Conservation (phyloP, 1,139 yeast genomes). For the Geotrichum cucujoidarum region DNA sequence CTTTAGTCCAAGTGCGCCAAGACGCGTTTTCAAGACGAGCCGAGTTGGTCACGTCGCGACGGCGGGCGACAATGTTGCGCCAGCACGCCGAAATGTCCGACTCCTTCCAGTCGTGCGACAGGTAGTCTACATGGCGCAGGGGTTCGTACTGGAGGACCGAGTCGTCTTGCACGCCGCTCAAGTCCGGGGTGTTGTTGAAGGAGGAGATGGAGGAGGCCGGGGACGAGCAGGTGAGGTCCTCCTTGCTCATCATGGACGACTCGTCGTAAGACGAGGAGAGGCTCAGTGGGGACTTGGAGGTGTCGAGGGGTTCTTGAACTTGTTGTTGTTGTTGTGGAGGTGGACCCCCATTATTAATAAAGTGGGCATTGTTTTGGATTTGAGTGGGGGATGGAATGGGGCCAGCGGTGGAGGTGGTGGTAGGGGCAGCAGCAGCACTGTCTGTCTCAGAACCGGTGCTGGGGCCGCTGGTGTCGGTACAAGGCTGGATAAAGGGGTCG, state of each 20-base stretch:
- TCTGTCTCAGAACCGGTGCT: not conserved
- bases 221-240: conserved; percentile 2
- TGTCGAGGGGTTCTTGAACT: not conserved
- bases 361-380: not conserved
- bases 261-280: not conserved
- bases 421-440: not conserved
- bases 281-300: not conserved
- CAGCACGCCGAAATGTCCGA: conserved; percentile 88
- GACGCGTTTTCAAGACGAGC: conserved; percentile 74
- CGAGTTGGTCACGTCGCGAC: conserved; percentile 54
- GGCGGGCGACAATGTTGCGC: conserved; percentile 81
- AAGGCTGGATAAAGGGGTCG: conserved; percentile 56
- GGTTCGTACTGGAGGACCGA: conserved; percentile 77
- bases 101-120: conserved; percentile 94
- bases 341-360: not conserved
- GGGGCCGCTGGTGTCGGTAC: conserved; percentile 22
- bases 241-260: not conserved
- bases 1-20: conserved; percentile 88
- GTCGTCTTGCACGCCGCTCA: conserved; percentile 59
- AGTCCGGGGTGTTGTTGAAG: conserved; percentile 33
- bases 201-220: conserved; percentile 14
- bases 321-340: conserved; percentile 8
- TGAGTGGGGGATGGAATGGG: not conserved
- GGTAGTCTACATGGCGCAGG: conserved; percentile 83
- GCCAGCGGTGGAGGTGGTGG: not conserved